Base-by-base conservation (phyloP, 2,329 filamentous ascomycete genomes). In the Leptodontidium sp. region DNA sequence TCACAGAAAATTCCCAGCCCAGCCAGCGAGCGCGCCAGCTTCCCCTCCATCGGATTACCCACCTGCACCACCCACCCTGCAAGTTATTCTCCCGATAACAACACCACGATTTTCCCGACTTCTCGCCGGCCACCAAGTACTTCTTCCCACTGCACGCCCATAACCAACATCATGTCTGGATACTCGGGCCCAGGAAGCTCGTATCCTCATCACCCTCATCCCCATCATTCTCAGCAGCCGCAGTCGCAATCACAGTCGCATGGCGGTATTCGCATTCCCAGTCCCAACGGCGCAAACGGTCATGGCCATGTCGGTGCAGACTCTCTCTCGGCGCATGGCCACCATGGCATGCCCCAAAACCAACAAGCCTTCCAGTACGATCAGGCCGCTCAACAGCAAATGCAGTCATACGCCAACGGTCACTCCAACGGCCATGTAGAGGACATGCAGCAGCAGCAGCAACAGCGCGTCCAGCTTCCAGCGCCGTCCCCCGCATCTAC, bases 351-450 rank as follows among this genome's bases (percentile, higher is more conserved):
- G 38, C 57, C 71, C 24, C 66, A 62, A 14, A 53, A 68, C 11
- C 66, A 65, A 11, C 68, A 65, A 29, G 55, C 64, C 50, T 67
- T 68, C 55, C 67, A 68, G 24, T 68, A 61, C 32, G 66, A 72
- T 35, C 71, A 65, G 38, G 21, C 7, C 7, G 15, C 49, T 57
- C 62, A 26, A 32, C 67, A 65, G 26, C 67, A 72, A 53, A 63
- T 71, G 4, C 71, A 70, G 35, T 65, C 70, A n/a, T 69, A 64
- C 40, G 45, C 49, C n/a, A 73, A 75, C 66, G 69, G 67, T 4
- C 67, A 66, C 29, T 40, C 55, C 17, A 59, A 59, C 21, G 49
- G 49, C 24, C 66, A 73, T 53, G 63, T 55, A 29, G 66, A 67
- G 4, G 57, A 73, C 21, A 52, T 66, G 15, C 72, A 72, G 64